These are phyloP conservation scores for Apostasia shenzhenica DNA, from an alignment of 106 monocot species.

Conservation along the genomic window DNA sequence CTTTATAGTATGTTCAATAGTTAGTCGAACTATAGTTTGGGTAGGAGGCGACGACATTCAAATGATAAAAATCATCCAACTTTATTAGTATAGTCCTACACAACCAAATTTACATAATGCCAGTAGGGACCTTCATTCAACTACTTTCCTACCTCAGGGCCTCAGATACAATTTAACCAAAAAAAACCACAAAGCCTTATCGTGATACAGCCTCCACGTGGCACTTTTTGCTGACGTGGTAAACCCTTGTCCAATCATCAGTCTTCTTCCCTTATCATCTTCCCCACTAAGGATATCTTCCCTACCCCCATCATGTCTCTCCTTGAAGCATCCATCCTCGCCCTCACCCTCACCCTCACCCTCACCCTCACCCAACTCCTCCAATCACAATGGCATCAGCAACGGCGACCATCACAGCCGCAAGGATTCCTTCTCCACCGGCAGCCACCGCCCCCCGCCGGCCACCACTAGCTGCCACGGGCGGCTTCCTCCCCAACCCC, in stretches of 20 bases:
- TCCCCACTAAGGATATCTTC: neutral
- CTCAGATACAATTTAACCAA: no score
- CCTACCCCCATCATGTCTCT: neutral
- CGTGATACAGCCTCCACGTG: no score
- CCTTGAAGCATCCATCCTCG: neutral
- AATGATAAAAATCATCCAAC: no score
- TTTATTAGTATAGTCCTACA: no score
- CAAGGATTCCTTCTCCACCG: neutral
- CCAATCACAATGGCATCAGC: conserved; percentile 1
- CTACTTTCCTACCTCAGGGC: no score
- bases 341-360: neutral
- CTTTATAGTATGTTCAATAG: no score
- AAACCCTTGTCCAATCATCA: neutral
- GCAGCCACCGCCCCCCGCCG: neutral
- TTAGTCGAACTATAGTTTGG: no score
- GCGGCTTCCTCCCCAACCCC: neutral
- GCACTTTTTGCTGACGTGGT: neutral
- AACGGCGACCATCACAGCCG: neutral
- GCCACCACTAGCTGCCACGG: neutral
- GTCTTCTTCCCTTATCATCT: neutral
- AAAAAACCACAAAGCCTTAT: no score
- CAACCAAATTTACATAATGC: no score
- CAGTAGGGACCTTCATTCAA: no score
- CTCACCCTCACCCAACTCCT: neutral
- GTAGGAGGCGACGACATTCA: no score